Conservation (phyloP, 352 stramenopile species). For the Pythium diclinum region DNA sequence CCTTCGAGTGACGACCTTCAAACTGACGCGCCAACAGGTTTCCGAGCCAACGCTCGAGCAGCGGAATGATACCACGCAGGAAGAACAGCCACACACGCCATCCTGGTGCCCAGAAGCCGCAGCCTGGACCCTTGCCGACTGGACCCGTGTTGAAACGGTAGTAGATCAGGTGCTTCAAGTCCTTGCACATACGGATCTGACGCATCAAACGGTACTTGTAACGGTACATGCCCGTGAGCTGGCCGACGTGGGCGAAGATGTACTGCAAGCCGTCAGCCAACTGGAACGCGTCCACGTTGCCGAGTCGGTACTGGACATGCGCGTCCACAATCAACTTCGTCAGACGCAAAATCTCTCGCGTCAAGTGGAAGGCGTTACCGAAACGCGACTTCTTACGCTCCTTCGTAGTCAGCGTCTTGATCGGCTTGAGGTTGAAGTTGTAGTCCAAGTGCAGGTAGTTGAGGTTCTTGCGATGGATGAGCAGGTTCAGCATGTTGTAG, state of each 20-base stretch:
- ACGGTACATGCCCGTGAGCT: slow-evolving; percentile 99
- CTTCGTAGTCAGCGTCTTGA: slow-evolving; percentile 99
- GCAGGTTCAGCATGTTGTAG: slow-evolving; percentile 99
- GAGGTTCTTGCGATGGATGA: slow-evolving; percentile 99
- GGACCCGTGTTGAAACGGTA: slow-evolving; percentile 99
- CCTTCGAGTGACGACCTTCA: slow-evolving; percentile 98
- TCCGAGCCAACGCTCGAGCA: slow-evolving; percentile 98
- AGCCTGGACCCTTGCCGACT: slow-evolving; percentile 98
- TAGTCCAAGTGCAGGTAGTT: slow-evolving; percentile 99
- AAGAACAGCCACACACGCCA: slow-evolving; percentile 99
- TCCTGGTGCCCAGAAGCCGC: slow-evolving; percentile 98
- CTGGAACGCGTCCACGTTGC: slow-evolving; percentile 99
- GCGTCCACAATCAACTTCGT: slow-evolving; percentile 99
- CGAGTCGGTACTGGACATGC: slow-evolving; percentile 99
- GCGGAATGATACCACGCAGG: slow-evolving; percentile 96
- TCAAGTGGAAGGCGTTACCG: slow-evolving; percentile 95
- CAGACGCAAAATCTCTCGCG: slow-evolving; percentile 97
- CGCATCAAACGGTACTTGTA: slow-evolving; percentile 99
- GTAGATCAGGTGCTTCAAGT: slow-evolving; percentile 99
- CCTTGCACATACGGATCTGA: slow-evolving; percentile 99
- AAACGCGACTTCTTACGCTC: slow-evolving; percentile 99
- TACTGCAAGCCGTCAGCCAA: slow-evolving; percentile 99
- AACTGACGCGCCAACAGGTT: slow-evolving; percentile 99
- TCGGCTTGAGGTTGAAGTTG: slow-evolving; percentile 99
- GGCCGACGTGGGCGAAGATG: slow-evolving; percentile 98